Base-by-base conservation (phyloP, 805 yeast species). In the Sungouiella thailandica region DNA sequence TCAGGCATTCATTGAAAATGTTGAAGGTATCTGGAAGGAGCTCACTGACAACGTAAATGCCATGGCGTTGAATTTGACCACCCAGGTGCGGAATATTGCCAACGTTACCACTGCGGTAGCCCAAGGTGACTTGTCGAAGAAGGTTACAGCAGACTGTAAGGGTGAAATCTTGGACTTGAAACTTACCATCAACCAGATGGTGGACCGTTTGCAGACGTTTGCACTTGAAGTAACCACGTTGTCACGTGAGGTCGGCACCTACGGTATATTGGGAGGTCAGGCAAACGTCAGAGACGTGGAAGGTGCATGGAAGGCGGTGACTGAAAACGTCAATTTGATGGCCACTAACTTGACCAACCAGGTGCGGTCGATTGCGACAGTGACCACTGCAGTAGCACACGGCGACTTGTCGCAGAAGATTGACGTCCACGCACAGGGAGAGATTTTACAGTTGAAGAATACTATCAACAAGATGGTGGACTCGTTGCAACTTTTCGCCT, bases 381-480 rank as follows among this genome's bases (percentile, higher is more conserved):
- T 86, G 37, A 87, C 95, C 2, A 83, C 95, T 3, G 95, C 94
- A 3, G 95, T 86, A 28, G 95, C 95, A 1, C 83, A 83, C 56
- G 95, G 95, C 50, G 94, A 86, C 53, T 68, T 86, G 45, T 76
- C 84, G 3, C 89, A 82, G 52, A 86, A 86, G 58, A 86, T 86
- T 58, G 85, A 77, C 42, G 95, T 86, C 17, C 90, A 80, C 49
- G 95, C 95, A 7, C 90, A 85, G 55, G 95, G 95, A 34, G 95
- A 86, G 54, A 85, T 86, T 47, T 69, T 86, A 47, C 93, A 88
- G 42, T 72, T 86, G 58, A 86, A 86, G 52, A 74, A 80, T 41
- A 86, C 96, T 6, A 86, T 86, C 61, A 86, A 86, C 58, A 84
- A 83, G 66, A 86, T 86, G 96, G 95, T 86, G 69, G 95, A 86